phyloP scores from a whole-genome alignment of 345 rosid genomes.

The Eucalyptus erythrocorys region DNA sequence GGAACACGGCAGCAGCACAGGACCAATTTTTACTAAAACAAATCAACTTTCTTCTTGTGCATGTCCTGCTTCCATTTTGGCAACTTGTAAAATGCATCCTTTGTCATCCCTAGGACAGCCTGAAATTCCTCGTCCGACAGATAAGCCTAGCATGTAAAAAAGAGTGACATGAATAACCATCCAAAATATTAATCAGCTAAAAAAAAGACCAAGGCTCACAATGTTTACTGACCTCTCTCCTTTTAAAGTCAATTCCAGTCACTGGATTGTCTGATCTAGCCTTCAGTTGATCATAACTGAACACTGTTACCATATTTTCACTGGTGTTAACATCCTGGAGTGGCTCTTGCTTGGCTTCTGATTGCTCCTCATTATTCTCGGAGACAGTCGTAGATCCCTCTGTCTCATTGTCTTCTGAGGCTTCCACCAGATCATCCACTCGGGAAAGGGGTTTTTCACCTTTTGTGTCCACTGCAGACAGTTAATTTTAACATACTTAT shows the following conservation, averaged over 20 bases:
- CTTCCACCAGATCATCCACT: slow-evolving; percentile 17
- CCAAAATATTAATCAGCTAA: neutral
- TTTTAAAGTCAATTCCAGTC: slow-evolving; percentile 76
- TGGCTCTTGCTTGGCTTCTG: slow-evolving; percentile 10
- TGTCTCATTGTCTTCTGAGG: slow-evolving; percentile 26
- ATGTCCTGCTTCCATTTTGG: slow-evolving; percentile 99
- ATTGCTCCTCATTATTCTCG: slow-evolving; percentile 13
- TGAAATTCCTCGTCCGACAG: slow-evolving; percentile 75
- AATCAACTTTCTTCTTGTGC: slow-evolving; percentile 71
- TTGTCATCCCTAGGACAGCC: slow-evolving; percentile 55
- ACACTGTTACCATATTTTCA: slow-evolving; percentile 25
- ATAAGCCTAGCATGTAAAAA: slow-evolving; percentile 42
- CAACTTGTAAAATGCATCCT: slow-evolving; percentile 71
- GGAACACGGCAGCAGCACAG: neutral
- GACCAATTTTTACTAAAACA: slow-evolving; percentile 29
- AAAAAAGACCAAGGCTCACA: neutral
- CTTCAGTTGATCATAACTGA: slow-evolving; percentile 76
- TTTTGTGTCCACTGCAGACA: neutral
- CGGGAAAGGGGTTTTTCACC: neutral
- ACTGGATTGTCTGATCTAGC: slow-evolving; percentile 79
- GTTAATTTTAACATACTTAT: neutral
- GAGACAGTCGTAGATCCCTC: slow-evolving; percentile 26
- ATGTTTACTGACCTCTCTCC: slow-evolving; percentile 74
- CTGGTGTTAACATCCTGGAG: slow-evolving; percentile 24
- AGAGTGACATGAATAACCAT: neutral